Evolutionary conservation across 768 basidiomycete species (phyloP), one percentile per base, ranked within the genome.

Genomic region (Guyanaporus albipodus): DNA sequence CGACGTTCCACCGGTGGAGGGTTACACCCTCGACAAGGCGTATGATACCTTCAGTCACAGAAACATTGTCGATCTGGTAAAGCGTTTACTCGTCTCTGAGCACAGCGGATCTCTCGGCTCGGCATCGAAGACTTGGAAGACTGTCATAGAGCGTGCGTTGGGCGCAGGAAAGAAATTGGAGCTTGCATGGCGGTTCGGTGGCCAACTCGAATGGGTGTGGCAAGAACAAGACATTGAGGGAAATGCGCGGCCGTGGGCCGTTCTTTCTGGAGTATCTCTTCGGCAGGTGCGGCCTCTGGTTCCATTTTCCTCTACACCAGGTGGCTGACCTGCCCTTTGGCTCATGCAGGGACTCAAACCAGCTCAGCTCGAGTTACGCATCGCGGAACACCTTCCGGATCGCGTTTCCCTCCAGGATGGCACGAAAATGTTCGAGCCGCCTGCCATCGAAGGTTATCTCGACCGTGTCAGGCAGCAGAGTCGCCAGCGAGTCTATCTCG

Each of bases 191-290:
- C 75, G 87, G 31, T 61, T 74, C 23, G 80, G 74, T 18, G 80
- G 82, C 3, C 77, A 79, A 50, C 62, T 97, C 38, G 93, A 97
- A 59, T 97, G 94, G 94, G 71, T 93, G 22, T 85, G 85, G 77
- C 73, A 83, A 29, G 75, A 82, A n/a, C 70, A 76, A 21, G 85
- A 87, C 54, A 70, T 85, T 0, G 71, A 78, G 27, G 87, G 82
- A 9, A 70, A 76, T 40, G 54, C 64, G 18, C 73, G 92, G 37
- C 73, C 75, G 21, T 92, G 87, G 86, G 76, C 78, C 1, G 79
- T 91, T 3, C 64, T 95, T 9, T 86, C 78, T 51, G 91, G 91
- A 26, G 54, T 94, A 32, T 82, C 87, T 9, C 72, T 89, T 52
- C 74, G 74, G 51, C 80, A 87, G 72, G 92, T 85, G 60, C 50